phyloP scores from a whole-genome alignment of 2,329 filamentous ascomycete species.

The Fusarium subtropicale region DNA sequence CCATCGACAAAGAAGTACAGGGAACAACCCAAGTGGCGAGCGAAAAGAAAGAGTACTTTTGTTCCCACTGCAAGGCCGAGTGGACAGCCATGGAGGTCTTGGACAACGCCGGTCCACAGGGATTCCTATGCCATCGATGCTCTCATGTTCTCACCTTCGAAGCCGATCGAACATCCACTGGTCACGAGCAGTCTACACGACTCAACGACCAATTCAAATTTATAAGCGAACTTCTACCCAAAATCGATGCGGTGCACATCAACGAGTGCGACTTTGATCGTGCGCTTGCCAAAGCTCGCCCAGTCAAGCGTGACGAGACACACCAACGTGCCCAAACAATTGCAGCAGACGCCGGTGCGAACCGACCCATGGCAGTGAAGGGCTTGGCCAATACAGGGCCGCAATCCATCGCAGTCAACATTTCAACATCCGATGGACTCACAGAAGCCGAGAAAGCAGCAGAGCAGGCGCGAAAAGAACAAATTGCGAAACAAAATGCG shows the following conservation, averaged over 20 bases:
- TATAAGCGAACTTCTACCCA: conserved; percentile 78
- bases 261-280: conserved; percentile 80
- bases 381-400: conserved; percentile 74
- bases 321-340: conserved; percentile 73
- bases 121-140: conserved; percentile 89
- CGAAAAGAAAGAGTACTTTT: conserved; percentile 94
- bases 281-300: conserved; percentile 71
- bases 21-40: conserved; percentile 80
- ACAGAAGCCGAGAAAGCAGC: conserved; percentile 75
- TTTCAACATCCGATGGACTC: conserved; percentile 73
- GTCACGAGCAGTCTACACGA: conserved; percentile 77
- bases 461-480: conserved; percentile 73
- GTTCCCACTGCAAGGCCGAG: conserved; percentile 81
- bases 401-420: conserved; percentile 76
- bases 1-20: conserved; percentile 89
- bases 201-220: conserved; percentile 85
- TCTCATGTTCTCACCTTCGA: conserved; percentile 71
- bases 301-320: conserved; percentile 73
- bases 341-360: conserved; percentile 64
- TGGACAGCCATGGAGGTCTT: conserved; percentile 93
- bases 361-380: conserved; percentile 75
- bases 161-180: conserved; percentile 74
- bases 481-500: conserved; percentile 74
- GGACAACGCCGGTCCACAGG: conserved; percentile 75
- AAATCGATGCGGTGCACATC: conserved; percentile 79